phyloP scores from a whole-genome alignment of 495 filamentous ascomycete species.

The Aspergillus ostianus region DNA sequence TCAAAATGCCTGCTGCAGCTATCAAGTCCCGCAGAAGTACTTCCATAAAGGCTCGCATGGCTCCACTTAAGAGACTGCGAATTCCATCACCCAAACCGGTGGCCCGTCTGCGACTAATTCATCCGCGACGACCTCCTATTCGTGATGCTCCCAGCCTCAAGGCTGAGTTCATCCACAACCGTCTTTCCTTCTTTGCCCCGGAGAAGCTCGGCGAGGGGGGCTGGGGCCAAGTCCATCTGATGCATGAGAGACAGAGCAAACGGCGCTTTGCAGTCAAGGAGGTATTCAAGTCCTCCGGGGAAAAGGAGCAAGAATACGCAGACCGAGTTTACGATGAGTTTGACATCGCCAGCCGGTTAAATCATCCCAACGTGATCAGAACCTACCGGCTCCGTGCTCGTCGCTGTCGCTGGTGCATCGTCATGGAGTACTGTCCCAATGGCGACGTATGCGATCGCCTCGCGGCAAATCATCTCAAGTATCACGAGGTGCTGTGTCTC shows the following conservation, averaged over 20 bases:
- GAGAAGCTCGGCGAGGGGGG: background rate
- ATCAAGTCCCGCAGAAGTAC: background rate
- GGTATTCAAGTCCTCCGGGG: slow-evolving; percentile 62
- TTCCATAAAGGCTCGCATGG: background rate
- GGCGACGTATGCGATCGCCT: slow-evolving; percentile 73
- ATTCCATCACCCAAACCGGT: background rate
- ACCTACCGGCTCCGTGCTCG: slow-evolving; percentile 68
- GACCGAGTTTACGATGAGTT: slow-evolving; percentile 81
- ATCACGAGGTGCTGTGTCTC: slow-evolving; percentile 63
- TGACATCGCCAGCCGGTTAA: slow-evolving; percentile 69
- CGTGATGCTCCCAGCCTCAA: background rate
- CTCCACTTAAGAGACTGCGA: background rate
- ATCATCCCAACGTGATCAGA: slow-evolving; percentile 77
- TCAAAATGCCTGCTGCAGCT: background rate
- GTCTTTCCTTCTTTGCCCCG: background rate
- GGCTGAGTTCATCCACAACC: background rate
- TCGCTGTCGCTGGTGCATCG: slow-evolving; percentile 68
- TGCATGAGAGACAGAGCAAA: slow-evolving; percentile 53
- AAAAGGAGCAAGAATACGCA: slow-evolving; percentile 64
- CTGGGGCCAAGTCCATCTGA: slow-evolving; percentile 35
- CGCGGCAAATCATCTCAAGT: slow-evolving; percentile 57
- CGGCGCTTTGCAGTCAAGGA: slow-evolving; percentile 74
- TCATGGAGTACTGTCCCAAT: slow-evolving; percentile 79
- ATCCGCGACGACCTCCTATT: background rate
- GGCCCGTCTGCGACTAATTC: no score